Evolutionary conservation across 176 grass and related monocot genomes (phyloP).

Genomic region (Oryza longistaminata): DNA sequence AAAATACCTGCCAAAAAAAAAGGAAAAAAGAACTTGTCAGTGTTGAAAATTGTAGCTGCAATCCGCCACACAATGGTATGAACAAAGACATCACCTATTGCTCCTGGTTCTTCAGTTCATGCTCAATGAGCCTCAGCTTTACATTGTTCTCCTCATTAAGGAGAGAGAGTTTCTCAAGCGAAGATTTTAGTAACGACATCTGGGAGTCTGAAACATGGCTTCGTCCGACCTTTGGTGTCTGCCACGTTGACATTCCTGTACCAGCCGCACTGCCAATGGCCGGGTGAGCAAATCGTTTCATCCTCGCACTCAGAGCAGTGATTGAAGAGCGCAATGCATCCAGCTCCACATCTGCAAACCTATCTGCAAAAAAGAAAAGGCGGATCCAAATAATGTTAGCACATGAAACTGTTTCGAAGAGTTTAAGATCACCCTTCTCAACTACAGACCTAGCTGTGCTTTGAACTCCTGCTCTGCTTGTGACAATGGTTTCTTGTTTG

Average conservation of each 20-base stretch:
- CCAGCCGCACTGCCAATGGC: background rate
- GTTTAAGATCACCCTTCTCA: background rate
- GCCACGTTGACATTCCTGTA: constrained; percentile 31
- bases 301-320: constrained; percentile 65
- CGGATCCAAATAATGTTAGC: constrained; percentile 8
- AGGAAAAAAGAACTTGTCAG: background rate
- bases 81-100: constrained; percentile 42
- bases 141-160: constrained; percentile 74
- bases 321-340: constrained; percentile 76
- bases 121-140: constrained; percentile 78
- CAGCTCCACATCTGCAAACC: constrained; percentile 76
- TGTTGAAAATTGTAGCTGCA: background rate
- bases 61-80: background rate
- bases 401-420: background rate
- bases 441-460: constrained; percentile 65
- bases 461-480: constrained; percentile 91
- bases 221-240: constrained; percentile 32
- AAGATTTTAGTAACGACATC: constrained; percentile 71
- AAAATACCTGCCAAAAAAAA: background rate
- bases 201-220: constrained; percentile 59
- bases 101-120: constrained; percentile 61
- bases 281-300: constrained; percentile 49
- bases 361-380: constrained; percentile 54
- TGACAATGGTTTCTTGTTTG: constrained; percentile 91
- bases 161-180: constrained; percentile 70